phyloP scores from a whole-genome alignment of 441 rosid genomes.

The Daphne laureola region DNA sequence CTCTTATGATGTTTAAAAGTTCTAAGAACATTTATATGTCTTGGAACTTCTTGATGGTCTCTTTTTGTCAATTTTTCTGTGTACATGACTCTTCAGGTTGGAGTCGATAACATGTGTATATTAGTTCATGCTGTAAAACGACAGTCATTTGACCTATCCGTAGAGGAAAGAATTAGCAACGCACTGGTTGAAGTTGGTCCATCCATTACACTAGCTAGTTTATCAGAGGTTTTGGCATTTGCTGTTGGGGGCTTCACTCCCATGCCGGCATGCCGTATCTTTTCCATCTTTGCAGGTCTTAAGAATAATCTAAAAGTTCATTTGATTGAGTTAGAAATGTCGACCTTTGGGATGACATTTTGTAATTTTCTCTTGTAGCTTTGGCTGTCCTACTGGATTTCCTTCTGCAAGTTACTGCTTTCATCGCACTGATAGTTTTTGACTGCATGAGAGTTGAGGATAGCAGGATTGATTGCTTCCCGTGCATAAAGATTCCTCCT shows the following conservation, averaged over 20 bases:
- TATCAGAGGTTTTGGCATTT: slow-evolving; percentile 74
- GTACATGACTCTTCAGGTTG: slow-evolving; percentile 35
- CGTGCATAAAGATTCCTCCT: slow-evolving; percentile 38
- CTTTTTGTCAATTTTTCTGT: slow-evolving; percentile 2
- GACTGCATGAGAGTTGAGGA: slow-evolving; percentile 47
- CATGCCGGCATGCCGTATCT: slow-evolving; percentile 83
- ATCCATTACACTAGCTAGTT: slow-evolving; percentile 68
- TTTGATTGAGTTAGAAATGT: slow-evolving; percentile 13
- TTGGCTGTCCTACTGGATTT: slow-evolving; percentile 60
- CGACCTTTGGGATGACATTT: slow-evolving; percentile 8
- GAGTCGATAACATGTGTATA: slow-evolving; percentile 84
- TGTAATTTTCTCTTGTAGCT: slow-evolving; percentile 26
- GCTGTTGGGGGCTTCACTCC: slow-evolving; percentile 71
- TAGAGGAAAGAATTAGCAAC: slow-evolving; percentile 60
- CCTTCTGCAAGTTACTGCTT: slow-evolving; percentile 60
- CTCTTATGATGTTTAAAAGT: neutral
- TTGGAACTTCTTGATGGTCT: neutral
- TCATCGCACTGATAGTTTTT: slow-evolving; percentile 50
- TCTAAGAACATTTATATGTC: neutral
- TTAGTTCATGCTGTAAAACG: slow-evolving; percentile 74
- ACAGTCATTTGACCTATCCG: slow-evolving; percentile 38
- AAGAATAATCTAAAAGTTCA: neutral
- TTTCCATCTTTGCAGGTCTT: slow-evolving; percentile 76
- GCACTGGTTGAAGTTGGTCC: slow-evolving; percentile 79
- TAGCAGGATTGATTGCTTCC: slow-evolving; percentile 58